These are phyloP conservation scores for Suillus lakei DNA, from an alignment of 768 basidiomycete genomes.

Conservation along the genomic window DNA sequence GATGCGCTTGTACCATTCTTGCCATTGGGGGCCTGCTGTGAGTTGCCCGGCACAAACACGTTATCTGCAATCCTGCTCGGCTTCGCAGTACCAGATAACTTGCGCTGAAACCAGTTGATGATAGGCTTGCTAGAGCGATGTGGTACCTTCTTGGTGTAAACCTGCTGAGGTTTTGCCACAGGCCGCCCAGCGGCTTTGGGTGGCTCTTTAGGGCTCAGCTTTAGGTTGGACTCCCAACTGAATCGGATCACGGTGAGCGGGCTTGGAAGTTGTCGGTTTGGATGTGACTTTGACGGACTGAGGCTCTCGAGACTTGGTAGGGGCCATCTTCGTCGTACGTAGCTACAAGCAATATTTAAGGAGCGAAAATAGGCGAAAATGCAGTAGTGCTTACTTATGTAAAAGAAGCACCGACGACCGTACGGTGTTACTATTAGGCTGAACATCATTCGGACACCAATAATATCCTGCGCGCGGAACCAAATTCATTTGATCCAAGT, in stretches of 20 bases:
- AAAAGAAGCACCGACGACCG: not conserved
- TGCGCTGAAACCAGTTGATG: constrained; percentile 89
- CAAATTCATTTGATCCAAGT: constrained; percentile 5
- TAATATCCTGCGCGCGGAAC: not conserved
- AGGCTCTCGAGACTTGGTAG: constrained; percentile 18
- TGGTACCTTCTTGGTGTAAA: constrained; percentile 60
- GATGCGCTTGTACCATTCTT: constrained; percentile 17
- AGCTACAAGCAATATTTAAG: constrained; percentile 13
- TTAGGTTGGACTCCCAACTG: constrained; percentile 16
- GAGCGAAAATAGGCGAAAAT: not conserved
- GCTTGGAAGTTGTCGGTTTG: constrained; percentile 14
- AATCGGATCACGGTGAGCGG: not conserved
- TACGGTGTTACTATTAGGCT: not conserved
- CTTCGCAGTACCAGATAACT: constrained; percentile 72
- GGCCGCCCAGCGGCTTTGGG: constrained; percentile 20
- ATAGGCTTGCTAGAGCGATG: constrained; percentile 83
- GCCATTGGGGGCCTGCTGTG: constrained; percentile 18
- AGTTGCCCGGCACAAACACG: constrained; percentile 12
- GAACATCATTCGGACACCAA: not conserved
- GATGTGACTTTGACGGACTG: constrained; percentile 19
- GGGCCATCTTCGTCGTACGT: constrained; percentile 15
- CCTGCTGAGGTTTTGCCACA: constrained; percentile 36
- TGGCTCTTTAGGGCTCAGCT: constrained; percentile 20
- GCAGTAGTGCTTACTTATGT: constrained; percentile 3
- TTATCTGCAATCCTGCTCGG: constrained; percentile 52